Percentiles rank a stretch among this genome's conserved stretches.
phyloP scores from a whole-genome alignment of 176 grass and related monocot species.

The Aegilops bicornis region DNA sequence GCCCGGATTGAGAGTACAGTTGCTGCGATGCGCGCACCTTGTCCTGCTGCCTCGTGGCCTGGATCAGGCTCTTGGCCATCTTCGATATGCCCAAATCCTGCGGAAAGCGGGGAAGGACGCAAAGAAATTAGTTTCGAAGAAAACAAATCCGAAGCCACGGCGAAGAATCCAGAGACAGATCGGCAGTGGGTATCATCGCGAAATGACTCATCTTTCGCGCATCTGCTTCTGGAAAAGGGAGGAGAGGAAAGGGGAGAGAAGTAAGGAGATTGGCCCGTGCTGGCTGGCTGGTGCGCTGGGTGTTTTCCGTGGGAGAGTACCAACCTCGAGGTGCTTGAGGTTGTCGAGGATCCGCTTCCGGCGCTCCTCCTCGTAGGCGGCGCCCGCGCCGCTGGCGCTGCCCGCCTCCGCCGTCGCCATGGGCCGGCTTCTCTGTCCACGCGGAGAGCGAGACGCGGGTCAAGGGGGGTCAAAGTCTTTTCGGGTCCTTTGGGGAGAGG shows the following conservation, averaged over 20 bases:
- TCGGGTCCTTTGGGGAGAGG: too few relatives aligned
- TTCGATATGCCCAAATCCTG: conserved; percentile 90
- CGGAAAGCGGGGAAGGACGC: background rate
- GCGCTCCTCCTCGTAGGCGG: conserved; percentile 80
- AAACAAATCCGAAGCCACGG: background rate
- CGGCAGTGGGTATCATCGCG: background rate
- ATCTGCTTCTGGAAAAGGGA: background rate
- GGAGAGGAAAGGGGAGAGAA: background rate
- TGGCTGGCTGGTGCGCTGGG: background rate
- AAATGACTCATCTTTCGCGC: background rate
- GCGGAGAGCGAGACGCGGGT: background rate
- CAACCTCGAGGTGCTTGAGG: conserved; percentile 80
- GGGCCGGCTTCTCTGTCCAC: background rate
- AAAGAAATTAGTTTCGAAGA: background rate
- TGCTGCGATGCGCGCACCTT: conserved; percentile 37
- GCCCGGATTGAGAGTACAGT: background rate
- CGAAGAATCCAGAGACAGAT: background rate
- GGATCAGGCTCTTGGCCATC: conserved; percentile 78
- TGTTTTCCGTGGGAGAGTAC: background rate
- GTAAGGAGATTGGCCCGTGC: background rate
- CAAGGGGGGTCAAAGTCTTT: background rate
- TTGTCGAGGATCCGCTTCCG: conserved; percentile 77
- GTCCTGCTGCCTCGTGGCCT: conserved; percentile 65
- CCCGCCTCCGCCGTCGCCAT: conserved; percentile 43
- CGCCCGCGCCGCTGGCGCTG: conserved; percentile 11